Evolutionary conservation across 202 grass and related monocot species (phyloP), one percentile per base, ranked within the genome.

Genomic region (Bolboschoenoplectus hybrid): DNA sequence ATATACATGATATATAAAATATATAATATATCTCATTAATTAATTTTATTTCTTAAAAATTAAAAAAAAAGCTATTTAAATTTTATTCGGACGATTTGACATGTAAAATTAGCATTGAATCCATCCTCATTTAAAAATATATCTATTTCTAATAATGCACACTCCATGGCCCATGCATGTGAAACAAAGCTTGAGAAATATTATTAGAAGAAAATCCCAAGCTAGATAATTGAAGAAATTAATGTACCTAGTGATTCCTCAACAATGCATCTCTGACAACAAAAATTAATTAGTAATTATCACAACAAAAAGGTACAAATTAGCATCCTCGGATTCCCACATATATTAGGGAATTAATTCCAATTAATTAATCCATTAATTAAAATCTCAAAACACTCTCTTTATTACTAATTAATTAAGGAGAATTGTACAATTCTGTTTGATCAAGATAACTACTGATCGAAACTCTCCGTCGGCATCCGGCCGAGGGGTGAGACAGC

Each of bases 401-500:
- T 57, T 16, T 13, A 56, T 11, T 78, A 36, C 26, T 35, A 36
- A 17, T 78, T 20, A 78, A 38, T 78, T 20, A 78, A 38, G 7
- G 74, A 58, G 13, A 79, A 58, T 58, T 36, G 6, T 41, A 41
- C 14, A 57, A 57, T 9, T 65, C 80, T 16, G 10, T 66, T 34
- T 67, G 80, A 66, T 82, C 43, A 82, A 82, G 80, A n/a, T 79
- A 79, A 19, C 14, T 32, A 82, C 41, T 70, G 20, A 84, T 70
- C 64, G 70, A 55, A n/a, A 19, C 47, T 38, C 81, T 84, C 63
- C 81, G 50, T 66, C 61, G 71, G 64, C 80, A 11, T 45, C 84
- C 38, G 11, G 41, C 36, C 7, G 84, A 75, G 19, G 82, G 85
- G 72, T 95, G 91, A 3, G 91, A 92, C 3, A 95, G 87, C 72